Evolutionary conservation across 192 early-diverging fungal genomes (phyloP).

Genomic region (Entomortierella lignicola): DNA sequence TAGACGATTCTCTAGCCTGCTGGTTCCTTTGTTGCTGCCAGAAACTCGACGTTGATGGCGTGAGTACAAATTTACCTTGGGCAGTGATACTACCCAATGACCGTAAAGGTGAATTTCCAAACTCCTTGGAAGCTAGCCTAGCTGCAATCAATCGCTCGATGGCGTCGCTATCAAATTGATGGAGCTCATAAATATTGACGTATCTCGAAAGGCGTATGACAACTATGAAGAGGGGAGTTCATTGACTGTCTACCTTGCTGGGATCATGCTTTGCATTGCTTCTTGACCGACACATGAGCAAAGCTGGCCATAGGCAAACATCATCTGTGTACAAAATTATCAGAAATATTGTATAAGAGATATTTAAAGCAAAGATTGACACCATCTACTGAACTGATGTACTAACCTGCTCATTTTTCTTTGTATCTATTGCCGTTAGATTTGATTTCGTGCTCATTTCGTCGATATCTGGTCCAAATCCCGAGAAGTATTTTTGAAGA

Average conservation of each 20-base stretch:
- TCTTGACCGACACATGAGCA: slow-evolving; percentile 66
- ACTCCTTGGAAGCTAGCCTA: slow-evolving; percentile 56
- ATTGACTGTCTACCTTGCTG: slow-evolving; percentile 50
- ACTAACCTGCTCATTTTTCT: slow-evolving; percentile 62
- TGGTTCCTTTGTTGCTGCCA: slow-evolving; percentile 50
- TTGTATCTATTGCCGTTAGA: slow-evolving; percentile 52
- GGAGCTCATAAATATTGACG: not conserved
- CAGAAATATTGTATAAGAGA: too few species aligned
- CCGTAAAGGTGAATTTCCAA: slow-evolving; percentile 48
- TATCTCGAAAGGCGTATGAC: not conserved
- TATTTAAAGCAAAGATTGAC: too few species aligned
- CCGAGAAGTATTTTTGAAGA: slow-evolving; percentile 70
- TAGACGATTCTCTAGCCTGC: slow-evolving; percentile 29
- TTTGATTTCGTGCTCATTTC: slow-evolving; percentile 38
- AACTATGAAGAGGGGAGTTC: not conserved
- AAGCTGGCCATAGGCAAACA: slow-evolving; percentile 68
- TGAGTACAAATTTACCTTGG: slow-evolving; percentile 48
- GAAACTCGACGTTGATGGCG: slow-evolving; percentile 27
- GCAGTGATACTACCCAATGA: slow-evolving; percentile 46
- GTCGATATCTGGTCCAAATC: slow-evolving; percentile 56
- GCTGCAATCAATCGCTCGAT: slow-evolving; percentile 65
- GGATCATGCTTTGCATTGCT: slow-evolving; percentile 63
- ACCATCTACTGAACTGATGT: too few species aligned
- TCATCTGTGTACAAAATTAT: slow-evolving; percentile 61
- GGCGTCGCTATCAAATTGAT: slow-evolving; percentile 48